These are phyloP conservation scores for Thelephora aurantiotincta DNA, from an alignment of 768 basidiomycete genomes.

Conservation along the genomic window DNA sequence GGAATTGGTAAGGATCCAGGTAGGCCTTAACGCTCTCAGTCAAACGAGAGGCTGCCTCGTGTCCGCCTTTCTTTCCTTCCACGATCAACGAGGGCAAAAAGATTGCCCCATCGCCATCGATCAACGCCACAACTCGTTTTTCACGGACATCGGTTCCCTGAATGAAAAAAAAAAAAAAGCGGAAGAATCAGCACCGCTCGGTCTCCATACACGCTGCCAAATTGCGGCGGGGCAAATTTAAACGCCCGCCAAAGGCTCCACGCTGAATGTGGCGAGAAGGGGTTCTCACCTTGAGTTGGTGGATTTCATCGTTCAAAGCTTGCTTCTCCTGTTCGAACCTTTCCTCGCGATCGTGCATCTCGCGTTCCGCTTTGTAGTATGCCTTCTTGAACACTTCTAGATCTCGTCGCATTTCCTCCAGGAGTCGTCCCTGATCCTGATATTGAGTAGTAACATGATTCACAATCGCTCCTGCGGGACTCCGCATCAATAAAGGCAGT, in stretches of 20 bases:
- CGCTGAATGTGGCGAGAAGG: background rate
- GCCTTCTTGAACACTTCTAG: background rate
- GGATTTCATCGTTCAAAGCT: background rate
- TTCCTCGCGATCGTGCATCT: background rate
- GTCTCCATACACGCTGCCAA: no score
- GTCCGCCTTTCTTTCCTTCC: constrained; percentile 44
- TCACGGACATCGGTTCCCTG: constrained; percentile 14
- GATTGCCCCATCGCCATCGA: constrained; percentile 55
- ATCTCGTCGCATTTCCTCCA: background rate
- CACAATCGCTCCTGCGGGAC: background rate
- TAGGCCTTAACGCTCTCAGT: constrained; percentile 16
- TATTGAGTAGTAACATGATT: background rate
- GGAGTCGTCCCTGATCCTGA: background rate
- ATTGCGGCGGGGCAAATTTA: no score
- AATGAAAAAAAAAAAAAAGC: background rate
- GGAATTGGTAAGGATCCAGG: constrained; percentile 17
- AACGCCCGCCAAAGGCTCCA: no score
- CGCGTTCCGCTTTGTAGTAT: background rate
- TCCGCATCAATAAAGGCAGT: no score
- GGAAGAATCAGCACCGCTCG: no score
- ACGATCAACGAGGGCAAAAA: constrained; percentile 38
- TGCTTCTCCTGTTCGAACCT: background rate
- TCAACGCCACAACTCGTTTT: constrained; percentile 27
- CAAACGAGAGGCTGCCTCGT: constrained; percentile 36
- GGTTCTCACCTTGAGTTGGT: background rate